Evolutionary conservation across 139 green algal species (phyloP), one percentile per base, ranked within the genome.

Genomic region (Chlamydomonas sp.): DNA sequence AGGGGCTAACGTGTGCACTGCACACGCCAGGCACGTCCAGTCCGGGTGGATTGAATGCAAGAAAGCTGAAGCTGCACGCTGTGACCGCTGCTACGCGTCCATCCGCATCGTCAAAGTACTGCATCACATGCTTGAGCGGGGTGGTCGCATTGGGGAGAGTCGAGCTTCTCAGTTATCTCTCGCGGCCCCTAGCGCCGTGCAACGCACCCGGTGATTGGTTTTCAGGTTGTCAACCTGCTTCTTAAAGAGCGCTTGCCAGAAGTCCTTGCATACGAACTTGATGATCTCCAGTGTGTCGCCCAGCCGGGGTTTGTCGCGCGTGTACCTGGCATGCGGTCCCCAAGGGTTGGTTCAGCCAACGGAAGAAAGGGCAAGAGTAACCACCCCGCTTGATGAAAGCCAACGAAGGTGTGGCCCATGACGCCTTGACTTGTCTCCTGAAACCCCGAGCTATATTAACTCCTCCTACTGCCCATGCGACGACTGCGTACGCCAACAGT

Each of bases 241-340:
- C 63, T 92, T 92, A 86, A 98, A 98, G 63, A 97, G 80, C 18
- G 93, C 92, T n/a, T 78, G 74, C 96, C 96, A 98, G 75, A 98
- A 97, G 86, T 98, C 96, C 80, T 98, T 98, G 93, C 96, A 98
- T 0, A 98, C 67, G 58, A 96, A 98, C 91, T 98, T 98, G 71
- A 98, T 97, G 16, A 97, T 92, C 12, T 98, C 96, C 64, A 98
- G 77, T 3, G 93, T 94, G 79, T 97, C 95, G 0, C 85, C 86
- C 49, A 98, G 84, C 15, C 94, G 90, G 0, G 92, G 79, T 58
- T 93, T 91, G 86, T 98, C 94, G 10, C 84, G 76, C 8, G 93
- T 93, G 63, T 95, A 96, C 74, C 94, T 96, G 81, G 16, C 18
- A 10, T 5, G 71, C 31, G 31, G 31, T 49, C 31, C 31, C 31